Evolutionary conservation across 169 alveolate species (phyloP).

Genomic region (Eimeria maxima): DNA sequence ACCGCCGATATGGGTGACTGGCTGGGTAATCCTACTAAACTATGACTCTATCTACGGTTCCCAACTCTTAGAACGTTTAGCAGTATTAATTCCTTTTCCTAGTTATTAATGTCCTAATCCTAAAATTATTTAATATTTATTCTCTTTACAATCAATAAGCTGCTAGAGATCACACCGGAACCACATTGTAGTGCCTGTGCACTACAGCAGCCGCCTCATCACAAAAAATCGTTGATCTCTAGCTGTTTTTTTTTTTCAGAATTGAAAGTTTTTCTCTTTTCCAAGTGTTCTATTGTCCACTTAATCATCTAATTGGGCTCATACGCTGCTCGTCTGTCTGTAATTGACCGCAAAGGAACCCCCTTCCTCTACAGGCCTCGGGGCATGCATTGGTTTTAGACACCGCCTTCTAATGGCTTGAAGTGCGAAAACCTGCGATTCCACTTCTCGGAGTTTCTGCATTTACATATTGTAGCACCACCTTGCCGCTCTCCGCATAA

Average conservation of each 20-base stretch:
- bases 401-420: neutral
- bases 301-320: neutral
- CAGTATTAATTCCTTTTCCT: no score
- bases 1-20: no score
- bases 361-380: neutral
- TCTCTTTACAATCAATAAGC: no score
- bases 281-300: neutral
- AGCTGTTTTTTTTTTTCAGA: neutral
- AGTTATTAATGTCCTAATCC: no score
- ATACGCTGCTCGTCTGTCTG: no score
- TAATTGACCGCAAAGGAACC: no score
- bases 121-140: no score
- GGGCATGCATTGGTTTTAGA: neutral
- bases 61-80: no score
- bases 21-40: no score
- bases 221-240: neutral
- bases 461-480: neutral
- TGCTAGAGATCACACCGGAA: neutral
- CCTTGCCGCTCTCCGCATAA: neutral
- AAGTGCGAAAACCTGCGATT: neutral
- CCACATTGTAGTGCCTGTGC: neutral
- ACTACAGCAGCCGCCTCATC: conserved; percentile 2
- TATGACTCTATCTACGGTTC: no score
- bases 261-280: neutral
- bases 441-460: neutral